phyloP scores from a whole-genome alignment of 2,329 filamentous ascomycete genomes.

The Orbilia ellipsospora region DNA sequence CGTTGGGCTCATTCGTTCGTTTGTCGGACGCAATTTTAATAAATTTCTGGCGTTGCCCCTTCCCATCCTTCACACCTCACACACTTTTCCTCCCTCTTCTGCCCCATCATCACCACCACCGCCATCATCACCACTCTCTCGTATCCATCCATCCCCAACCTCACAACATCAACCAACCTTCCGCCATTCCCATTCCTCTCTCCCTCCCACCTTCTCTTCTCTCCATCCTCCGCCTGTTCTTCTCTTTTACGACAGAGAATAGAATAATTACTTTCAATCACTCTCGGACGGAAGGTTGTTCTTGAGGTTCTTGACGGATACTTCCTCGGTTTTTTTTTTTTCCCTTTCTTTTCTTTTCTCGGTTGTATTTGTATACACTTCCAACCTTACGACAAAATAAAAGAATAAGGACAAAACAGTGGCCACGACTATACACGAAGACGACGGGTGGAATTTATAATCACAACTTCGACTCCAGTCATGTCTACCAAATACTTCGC shows the following conservation, averaged over 20 bases:
- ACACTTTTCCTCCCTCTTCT: constrained; percentile 31
- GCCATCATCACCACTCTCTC: constrained; percentile 5
- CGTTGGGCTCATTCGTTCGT: constrained; percentile 1
- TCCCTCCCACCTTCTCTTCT: constrained; percentile 5
- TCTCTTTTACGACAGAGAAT: constrained; percentile 3
- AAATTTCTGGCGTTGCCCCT: constrained; percentile 53
- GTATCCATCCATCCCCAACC: background rate
- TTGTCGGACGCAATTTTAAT: constrained; percentile 15
- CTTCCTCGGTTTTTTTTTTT: background rate
- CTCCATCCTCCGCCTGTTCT: background rate
- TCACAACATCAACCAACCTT: constrained; percentile 17
- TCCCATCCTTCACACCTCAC: constrained; percentile 13
- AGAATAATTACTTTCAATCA: background rate
- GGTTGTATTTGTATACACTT: constrained; percentile 22
- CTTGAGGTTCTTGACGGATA: background rate
- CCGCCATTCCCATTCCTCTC: constrained; percentile 26
- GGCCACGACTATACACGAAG: no score
- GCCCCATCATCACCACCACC: constrained; percentile 12
- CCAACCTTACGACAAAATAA: background rate
- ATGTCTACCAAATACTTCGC: constrained; percentile 52
- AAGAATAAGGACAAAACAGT: background rate
- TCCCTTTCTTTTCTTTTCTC: background rate
- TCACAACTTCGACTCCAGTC: background rate
- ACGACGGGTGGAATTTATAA: background rate
- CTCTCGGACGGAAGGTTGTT: background rate